Base-by-base conservation (phyloP, 805 yeast genomes). In the Zygosaccharomyces pseudorouxii region DNA sequence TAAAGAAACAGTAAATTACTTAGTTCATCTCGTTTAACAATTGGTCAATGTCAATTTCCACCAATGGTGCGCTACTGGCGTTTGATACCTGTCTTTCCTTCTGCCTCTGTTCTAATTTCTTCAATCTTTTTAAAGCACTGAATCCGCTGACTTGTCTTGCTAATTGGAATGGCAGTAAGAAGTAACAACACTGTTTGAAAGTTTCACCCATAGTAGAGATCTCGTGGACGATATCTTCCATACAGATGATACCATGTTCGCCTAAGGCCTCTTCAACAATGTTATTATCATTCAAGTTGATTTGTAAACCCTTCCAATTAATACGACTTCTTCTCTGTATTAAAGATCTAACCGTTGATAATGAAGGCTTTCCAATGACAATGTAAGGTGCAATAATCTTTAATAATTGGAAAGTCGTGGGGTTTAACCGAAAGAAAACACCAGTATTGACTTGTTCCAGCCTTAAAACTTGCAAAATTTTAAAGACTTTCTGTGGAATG, bases 221-320 rank as follows among this genome's bases (percentile, higher is more conserved):
- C 68, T 86, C 92, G 61, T 82, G 88, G 47, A 86, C 78, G 48
- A 86, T 73, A 68, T 86, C 95, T 71, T 86, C 93, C 16, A 84
- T 77, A 78, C 95, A 86, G 54, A 86, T 80, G 51, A 84, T 71
- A 25, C 92, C 89, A 47, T 73, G 70, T 7, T 83, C 86, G 36
- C 84, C 84, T 53, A 86, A 73, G 59, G 74, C 71, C 59, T 85
- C 89, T 69, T 86, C 95, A 45, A 86, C 82, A 36, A 81, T 68
- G 58, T 80, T 82, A 71, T 86, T 86, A 67, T 83, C 89, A 65
- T 86, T 86, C 57, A 86, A 70, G 50, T 80, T 76, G 35, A 76
- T 67, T 42, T 72, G 70, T 4, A 65, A 61, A 33, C 58, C 55
- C 14, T 62, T 61, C 36, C 69, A 64, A 48, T 70, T 60, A 31